These are phyloP conservation scores for Suhomyces bolitotheri DNA, from an alignment of 1,139 yeast genomes.

Conservation along the genomic window DNA sequence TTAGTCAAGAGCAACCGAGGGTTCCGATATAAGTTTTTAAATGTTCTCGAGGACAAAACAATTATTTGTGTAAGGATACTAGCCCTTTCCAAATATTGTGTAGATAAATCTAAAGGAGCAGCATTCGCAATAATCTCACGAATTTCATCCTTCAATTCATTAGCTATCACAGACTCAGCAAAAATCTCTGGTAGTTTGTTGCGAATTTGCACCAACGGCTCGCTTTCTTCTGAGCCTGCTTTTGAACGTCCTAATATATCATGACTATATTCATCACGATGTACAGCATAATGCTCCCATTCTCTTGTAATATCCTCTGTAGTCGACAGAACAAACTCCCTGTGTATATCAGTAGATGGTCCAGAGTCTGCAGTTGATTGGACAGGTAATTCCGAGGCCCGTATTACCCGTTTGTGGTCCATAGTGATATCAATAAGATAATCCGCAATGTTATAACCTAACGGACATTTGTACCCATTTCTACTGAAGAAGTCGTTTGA, in stretches of 20 bases:
- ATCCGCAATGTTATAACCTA: conserved; percentile 91
- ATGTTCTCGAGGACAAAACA: conserved; percentile 80
- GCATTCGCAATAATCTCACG: conserved; percentile 35
- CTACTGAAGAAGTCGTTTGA: conserved; percentile 72
- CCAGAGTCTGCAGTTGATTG: conserved; percentile 24
- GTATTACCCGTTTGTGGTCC: conserved; percentile 44
- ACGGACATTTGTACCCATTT: conserved; percentile 81
- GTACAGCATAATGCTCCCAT: conserved; percentile 90
- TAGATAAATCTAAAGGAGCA: conserved; percentile 35
- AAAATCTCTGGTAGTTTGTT: conserved; percentile 45
- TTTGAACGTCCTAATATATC: conserved; percentile 19
- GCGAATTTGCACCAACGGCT: conserved; percentile 31
- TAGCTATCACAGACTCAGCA: conserved; percentile 49
- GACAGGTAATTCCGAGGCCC: conserved; percentile 13
- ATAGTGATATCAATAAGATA: conserved; percentile 88
- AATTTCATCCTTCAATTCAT: conserved; percentile 52
- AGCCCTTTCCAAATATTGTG: conserved; percentile 49
- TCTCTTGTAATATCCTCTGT: conserved; percentile 65
- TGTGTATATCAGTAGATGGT: conserved; percentile 36
- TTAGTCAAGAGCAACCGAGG: conserved; percentile 84
- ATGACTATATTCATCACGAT: conserved; percentile 63
- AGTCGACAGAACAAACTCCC: conserved; percentile 29
- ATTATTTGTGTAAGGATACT: conserved; percentile 60
- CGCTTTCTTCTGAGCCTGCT: conserved; percentile 27
- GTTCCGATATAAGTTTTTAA: conserved; percentile 87